These are phyloP conservation scores for Kwoniella bestiolae DNA, from an alignment of 768 basidiomycete genomes.

Conservation along the genomic window DNA sequence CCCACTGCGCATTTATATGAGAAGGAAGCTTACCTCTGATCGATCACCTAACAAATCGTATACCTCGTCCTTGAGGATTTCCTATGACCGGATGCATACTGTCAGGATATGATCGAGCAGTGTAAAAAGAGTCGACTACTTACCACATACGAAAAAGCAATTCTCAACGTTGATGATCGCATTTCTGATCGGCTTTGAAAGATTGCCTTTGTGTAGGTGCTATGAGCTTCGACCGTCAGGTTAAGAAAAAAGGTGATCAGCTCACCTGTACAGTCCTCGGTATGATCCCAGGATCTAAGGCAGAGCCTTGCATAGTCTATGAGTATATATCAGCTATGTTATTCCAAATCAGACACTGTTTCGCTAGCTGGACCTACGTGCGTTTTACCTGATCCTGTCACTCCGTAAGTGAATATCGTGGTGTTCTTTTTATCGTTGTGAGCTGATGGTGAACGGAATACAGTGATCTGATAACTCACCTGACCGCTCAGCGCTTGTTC, in stretches of 20 bases:
- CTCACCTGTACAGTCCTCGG: conserved; percentile 75
- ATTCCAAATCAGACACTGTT: background rate
- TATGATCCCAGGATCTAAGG: conserved; percentile 77
- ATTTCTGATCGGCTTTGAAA: conserved; percentile 50
- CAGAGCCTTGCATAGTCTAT: conserved; percentile 87
- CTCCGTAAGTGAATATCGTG: conserved; percentile 87
- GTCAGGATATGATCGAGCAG: too few species aligned
- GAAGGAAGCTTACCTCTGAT: conserved; percentile 18
- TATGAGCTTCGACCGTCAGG: background rate
- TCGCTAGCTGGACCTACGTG: conserved; percentile 15
- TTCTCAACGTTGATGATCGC: conserved; percentile 58
- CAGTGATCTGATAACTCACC: conserved; percentile 60
- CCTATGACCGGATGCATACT: conserved; percentile 47
- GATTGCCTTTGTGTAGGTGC: conserved; percentile 10
- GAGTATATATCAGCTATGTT: conserved; percentile 1
- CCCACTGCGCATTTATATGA: background rate
- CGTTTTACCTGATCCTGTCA: conserved; percentile 88
- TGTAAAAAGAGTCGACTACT: background rate
- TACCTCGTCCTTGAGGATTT: conserved; percentile 89
- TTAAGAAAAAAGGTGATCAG: background rate
- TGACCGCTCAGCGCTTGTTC: conserved; percentile 78
- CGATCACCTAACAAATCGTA: conserved; percentile 72
- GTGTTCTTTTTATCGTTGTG: conserved; percentile 64
- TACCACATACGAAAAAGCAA: conserved; percentile 68
- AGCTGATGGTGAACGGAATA: background rate